Evolutionary conservation across 306 rosid species (phyloP), one percentile per base, ranked within the genome.

Genomic region (Dryas octopetala): DNA sequence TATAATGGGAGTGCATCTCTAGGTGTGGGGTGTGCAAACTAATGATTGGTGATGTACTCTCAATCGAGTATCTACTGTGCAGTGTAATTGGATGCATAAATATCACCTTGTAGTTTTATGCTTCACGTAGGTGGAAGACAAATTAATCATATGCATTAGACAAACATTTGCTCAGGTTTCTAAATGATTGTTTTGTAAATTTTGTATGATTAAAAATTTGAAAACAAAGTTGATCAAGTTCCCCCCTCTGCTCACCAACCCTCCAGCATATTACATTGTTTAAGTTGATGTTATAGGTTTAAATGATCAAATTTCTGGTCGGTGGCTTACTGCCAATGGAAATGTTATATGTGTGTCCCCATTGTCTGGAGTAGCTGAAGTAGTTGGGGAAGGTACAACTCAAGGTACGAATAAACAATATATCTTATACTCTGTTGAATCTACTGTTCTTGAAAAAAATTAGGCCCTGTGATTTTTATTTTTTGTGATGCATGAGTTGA

Each of bases 341-440:
- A 91, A 91, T 84, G 93, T 94, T 70, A 44, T 94, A 81, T 88
- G 84, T 1, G 85, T 94, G 66, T 88, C 92, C 61, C 45, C 73
- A 15, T 70, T 67, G 28, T 86, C 95, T 48, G 98, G 98, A 74
- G 70, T 68, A 78, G 91, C 87, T 71, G 85, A 91, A 81, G 97
- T 93, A 75, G 73, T 87, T 79, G 95, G 89, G 71, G 89, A 89
- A 66, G 98, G 98, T 84, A 83, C 89, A 73, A 93, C 93, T 19
- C 88, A 91, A 90, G 97, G 98, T 94, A 71, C 75, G 62, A 52
- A 70, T 75, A 67, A 79, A 78, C 62, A 5, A 28, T 71, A 49
- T 60, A 49, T 61, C 62, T 17, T 62, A 66, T 17, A 61, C 50
- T 71, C 12, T 23, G 71, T 54, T 61, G 65, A 45, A 57, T 49